Evolutionary conservation across 805 yeast genomes (phyloP).

Genomic region (Yarrowia porcina): DNA sequence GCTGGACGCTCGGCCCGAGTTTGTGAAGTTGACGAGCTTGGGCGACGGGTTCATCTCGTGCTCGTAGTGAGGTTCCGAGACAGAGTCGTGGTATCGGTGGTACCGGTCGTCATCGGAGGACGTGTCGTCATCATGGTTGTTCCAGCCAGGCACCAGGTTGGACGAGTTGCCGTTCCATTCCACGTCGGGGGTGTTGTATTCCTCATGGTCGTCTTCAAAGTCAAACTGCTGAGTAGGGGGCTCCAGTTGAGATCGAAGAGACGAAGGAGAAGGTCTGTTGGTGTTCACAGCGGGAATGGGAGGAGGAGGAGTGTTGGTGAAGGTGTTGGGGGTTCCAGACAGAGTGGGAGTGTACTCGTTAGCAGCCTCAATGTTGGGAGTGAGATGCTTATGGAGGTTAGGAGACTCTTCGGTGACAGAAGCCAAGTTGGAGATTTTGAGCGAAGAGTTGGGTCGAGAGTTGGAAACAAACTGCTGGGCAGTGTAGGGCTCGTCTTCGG

Average conservation of each 20-base stretch:
- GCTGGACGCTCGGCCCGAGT: conserved; percentile 17
- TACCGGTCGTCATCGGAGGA: conserved; percentile 24
- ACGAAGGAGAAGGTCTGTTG: conserved; percentile 16
- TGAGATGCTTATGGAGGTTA: conserved; percentile 8
- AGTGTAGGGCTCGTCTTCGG: conserved; percentile 13
- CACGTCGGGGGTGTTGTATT: conserved; percentile 14
- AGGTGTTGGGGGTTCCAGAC: neutral
- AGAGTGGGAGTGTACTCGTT: conserved; percentile 19
- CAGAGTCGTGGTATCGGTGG: conserved; percentile 22
- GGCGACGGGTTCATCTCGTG: conserved; percentile 18
- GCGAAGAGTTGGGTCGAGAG: conserved; percentile 16
- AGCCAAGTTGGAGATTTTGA: conserved; percentile 8
- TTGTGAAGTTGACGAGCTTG: conserved; percentile 22
- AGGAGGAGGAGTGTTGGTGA: conserved; percentile 9
- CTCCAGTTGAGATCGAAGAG: conserved; percentile 1
- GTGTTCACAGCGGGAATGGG: conserved; percentile 19
- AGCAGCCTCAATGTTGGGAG: conserved; percentile 10
- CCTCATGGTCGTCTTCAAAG: neutral
- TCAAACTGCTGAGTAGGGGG: conserved; percentile 17
- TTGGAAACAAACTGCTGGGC: conserved; percentile 14
- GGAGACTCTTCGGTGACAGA: conserved; percentile 13
- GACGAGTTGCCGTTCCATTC: conserved; percentile 20
- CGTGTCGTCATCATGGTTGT: conserved; percentile 20
- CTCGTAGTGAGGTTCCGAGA: conserved; percentile 20
- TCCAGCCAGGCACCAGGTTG: conserved; percentile 9